Evolutionary conservation across 441 rosid genomes (phyloP).

Genomic region (Gossypium schwendimanii): DNA sequence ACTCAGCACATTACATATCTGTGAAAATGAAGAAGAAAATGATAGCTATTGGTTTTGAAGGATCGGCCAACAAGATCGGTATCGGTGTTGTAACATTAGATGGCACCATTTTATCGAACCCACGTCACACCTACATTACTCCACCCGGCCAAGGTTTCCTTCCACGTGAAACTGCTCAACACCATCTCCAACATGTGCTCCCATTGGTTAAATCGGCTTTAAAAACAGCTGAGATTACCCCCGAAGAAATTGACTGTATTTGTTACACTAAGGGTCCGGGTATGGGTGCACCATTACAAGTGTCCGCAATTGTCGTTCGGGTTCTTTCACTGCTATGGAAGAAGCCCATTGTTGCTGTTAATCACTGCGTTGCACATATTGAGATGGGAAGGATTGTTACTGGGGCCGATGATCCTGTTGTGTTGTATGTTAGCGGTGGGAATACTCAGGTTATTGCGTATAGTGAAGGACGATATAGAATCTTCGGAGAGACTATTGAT

Average conservation of each 20-base stretch:
- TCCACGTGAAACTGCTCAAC: constrained; percentile 95
- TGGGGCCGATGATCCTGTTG: constrained; percentile 85
- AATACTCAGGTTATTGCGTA: constrained; percentile 96
- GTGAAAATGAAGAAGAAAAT: constrained; percentile 45
- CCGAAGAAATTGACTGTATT: constrained; percentile 72
- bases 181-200: constrained; percentile 68
- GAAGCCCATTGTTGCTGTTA: constrained; percentile 75
- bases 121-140: constrained; percentile 86
- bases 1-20: not conserved
- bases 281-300: constrained; percentile 92
- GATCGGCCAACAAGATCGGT: constrained; percentile 89
- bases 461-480: constrained; percentile 77
- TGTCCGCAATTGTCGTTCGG: constrained; percentile 64
- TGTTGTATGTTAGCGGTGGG: constrained; percentile 90
- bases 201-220: constrained; percentile 70
- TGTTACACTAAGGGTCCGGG: constrained; percentile 94
- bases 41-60: constrained; percentile 84
- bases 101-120: constrained; percentile 78
- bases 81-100: constrained; percentile 79
- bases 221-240: constrained; percentile 47
- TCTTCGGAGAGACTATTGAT: constrained; percentile 92
- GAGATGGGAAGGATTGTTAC: constrained; percentile 97
- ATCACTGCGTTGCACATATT: constrained; percentile 91
- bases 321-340: constrained; percentile 80
- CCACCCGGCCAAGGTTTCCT: constrained; percentile 97